These are phyloP conservation scores for Phaeophleospora eucalypticola DNA, from an alignment of 2,329 filamentous ascomycete genomes.

Conservation along the genomic window DNA sequence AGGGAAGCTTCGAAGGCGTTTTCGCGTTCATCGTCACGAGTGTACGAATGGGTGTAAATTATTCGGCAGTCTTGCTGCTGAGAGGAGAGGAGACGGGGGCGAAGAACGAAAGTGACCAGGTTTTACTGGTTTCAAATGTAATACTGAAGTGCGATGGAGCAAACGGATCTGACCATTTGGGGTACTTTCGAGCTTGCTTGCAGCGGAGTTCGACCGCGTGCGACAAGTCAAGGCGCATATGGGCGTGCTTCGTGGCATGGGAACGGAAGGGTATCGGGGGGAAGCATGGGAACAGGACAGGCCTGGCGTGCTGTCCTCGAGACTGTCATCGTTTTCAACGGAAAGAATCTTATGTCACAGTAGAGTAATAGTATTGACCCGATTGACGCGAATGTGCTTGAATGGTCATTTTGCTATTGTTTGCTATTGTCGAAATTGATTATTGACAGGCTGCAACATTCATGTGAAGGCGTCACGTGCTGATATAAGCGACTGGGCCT, in stretches of 20 bases:
- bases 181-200: no score
- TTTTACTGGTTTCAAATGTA: neutral
- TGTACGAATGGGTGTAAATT: conserved; percentile 4
- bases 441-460: no score
- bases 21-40: conserved; percentile 1
- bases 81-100: neutral
- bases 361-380: conserved; percentile 5
- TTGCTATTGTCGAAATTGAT: no score
- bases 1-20: neutral
- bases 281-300: neutral
- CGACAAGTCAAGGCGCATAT: neutral
- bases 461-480: no score
- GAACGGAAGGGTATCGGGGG: neutral
- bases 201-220: no score
- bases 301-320: neutral
- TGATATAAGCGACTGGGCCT: no score
- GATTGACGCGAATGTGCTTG: no score
- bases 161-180: no score
- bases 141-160: neutral
- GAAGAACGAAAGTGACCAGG: neutral
- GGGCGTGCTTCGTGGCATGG: neutral
- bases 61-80: neutral
- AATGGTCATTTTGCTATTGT: no score
- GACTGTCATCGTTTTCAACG: neutral
- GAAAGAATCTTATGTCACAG: conserved; percentile 1